Percentiles rank a stretch among this genome's conserved stretches.
phyloP scores from a whole-genome alignment of 2,329 filamentous ascomycete genomes.

The Ophiostoma tasmaniense region DNA sequence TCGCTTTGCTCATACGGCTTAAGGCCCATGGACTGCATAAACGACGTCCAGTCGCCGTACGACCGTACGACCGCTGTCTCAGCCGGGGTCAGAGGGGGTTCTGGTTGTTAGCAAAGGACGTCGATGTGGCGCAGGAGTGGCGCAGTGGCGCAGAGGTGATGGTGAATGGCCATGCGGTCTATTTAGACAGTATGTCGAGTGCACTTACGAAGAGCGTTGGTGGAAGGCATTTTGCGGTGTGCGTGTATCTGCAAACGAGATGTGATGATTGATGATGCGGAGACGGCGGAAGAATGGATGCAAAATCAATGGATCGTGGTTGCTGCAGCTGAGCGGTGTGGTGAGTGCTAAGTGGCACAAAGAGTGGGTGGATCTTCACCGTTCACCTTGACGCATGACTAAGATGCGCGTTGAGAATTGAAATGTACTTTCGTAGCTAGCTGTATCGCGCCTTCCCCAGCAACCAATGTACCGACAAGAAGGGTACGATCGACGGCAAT shows the following conservation, averaged over 20 bases:
- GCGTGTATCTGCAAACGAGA: background rate
- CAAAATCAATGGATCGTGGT: background rate
- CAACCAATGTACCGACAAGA: background rate
- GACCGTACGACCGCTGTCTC: slow-evolving; percentile 11
- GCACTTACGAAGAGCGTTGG: background rate
- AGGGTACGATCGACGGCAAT: background rate
- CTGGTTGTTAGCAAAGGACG: slow-evolving; percentile 1
- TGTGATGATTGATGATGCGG: background rate
- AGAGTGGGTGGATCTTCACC: background rate
- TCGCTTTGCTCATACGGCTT: slow-evolving; percentile 12
- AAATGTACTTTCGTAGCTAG: too few species aligned
- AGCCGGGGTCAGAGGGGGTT: slow-evolving; percentile 3
- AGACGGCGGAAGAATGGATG: background rate
- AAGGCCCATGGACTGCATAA: slow-evolving; percentile 11
- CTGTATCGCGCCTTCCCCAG: background rate
- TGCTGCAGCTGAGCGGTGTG: background rate
- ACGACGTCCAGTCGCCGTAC: slow-evolving; percentile 13
- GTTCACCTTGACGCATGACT: background rate
- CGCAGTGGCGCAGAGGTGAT: too few species aligned
- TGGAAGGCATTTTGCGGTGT: background rate
- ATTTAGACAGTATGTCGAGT: too few species aligned
- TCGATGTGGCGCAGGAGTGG: background rate
- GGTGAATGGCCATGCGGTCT: too few species aligned
- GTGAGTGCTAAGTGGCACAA: background rate
- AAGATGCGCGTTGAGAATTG: background rate